These are phyloP conservation scores for Tylopilus sp. DNA, from an alignment of 768 basidiomycete genomes.

Conservation along the genomic window DNA sequence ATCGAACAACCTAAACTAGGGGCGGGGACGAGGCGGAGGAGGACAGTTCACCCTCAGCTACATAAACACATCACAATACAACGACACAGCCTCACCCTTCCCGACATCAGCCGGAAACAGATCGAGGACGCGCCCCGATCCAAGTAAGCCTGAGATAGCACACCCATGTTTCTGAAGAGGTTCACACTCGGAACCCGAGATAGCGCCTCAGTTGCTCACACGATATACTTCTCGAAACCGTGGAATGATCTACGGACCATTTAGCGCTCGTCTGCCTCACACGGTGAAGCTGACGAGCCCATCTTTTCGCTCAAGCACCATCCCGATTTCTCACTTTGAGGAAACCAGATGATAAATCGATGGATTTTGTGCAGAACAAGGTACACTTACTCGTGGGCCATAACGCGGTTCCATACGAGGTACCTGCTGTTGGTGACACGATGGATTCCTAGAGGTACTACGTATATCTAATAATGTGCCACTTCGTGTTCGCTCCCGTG, in stretches of 20 bases:
- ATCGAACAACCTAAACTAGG: background rate
- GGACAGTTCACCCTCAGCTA: conserved; percentile 7
- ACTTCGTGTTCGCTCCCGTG: too few relatives aligned
- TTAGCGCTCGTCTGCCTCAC: too few relatives aligned
- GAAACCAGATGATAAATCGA: background rate
- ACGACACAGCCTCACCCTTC: conserved; percentile 26
- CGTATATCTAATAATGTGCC: conserved; percentile 23
- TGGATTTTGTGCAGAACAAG: background rate
- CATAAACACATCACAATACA: conserved; percentile 18
- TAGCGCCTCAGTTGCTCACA: conserved; percentile 41
- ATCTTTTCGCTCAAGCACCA: too few relatives aligned
- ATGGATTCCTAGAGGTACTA: conserved; percentile 31
- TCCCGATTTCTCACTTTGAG: too few relatives aligned
- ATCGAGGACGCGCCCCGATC: too few relatives aligned
- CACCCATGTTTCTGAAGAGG: too few relatives aligned
- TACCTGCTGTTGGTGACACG: conserved; percentile 39
- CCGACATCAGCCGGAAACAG: too few relatives aligned
- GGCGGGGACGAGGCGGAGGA: background rate
- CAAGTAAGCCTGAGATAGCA: too few relatives aligned
- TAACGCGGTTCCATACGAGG: conserved; percentile 44
- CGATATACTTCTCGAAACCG: conserved; percentile 34
- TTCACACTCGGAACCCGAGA: conserved; percentile 40
- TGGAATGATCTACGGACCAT: conserved; percentile 37
- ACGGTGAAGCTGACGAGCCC: too few relatives aligned
- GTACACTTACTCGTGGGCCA: conserved; percentile 34